Evolutionary conservation across 2,329 filamentous ascomycete species (phyloP), one percentile per base, ranked within the genome.

Genomic region (Fusarium kyushuense): DNA sequence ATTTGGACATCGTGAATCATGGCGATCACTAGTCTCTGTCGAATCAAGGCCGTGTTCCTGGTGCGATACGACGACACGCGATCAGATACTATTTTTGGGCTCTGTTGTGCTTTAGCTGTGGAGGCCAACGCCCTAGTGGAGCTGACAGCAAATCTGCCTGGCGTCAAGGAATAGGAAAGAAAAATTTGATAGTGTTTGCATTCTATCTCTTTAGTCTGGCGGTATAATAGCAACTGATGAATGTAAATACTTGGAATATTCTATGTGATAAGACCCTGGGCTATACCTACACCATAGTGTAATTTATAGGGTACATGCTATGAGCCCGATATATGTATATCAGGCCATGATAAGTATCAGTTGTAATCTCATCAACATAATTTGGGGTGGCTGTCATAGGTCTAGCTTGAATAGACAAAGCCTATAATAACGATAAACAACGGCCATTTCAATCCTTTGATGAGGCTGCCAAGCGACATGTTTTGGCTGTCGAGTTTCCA

Each of bases 81-180:
- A 74, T 54, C 61, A 63, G 16, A 53, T 64, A 63, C 71, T 72
- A 74, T 74, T 74, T 74, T 74, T 74, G 58, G 61, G 32, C 45
- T 27, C 23, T 54, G 25, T 29, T 25, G 30, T 55, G 53, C 32
- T 55, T 58, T 55, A 43, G 55, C 23, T 35, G 30, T 27, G 35
- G 47, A 53, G 58, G 46, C 41, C 30, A 32, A 42, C 46, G 40
- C 33, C 40, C 52, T 29, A 25, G 65, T 51, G 52, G 43, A 61
- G 55, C 46, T 36, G 23, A 41, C 32, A 53, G 23, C 25, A 49
- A 43, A 27, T 35, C 30, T 35, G 13, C 12, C 23, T 38, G n/a
- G 23, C 23, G 19, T 51, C 23, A 38, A 40, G 13, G 17, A 27
- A n/a, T 9, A 38, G 9, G 13, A 29, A 49, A 9, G 21, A 19